phyloP scores from a whole-genome alignment of 352 stramenopile species.

The Plasmopara halstedii region DNA sequence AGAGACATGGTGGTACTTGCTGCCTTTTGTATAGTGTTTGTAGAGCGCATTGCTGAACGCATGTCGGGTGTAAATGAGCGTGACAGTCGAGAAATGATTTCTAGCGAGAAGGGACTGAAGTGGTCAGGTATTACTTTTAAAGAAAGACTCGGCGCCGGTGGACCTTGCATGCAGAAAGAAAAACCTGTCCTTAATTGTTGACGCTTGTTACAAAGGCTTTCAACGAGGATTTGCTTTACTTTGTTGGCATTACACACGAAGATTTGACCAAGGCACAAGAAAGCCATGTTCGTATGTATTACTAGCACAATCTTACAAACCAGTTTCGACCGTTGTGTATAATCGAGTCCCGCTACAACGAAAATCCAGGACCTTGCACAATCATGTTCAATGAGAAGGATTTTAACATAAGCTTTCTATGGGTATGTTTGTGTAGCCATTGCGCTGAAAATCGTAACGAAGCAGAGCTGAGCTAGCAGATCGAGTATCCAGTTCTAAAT shows the following conservation, averaged over 20 bases:
- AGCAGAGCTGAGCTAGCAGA: too few relatives aligned
- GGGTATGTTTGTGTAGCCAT: too few relatives aligned
- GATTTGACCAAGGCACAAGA: not conserved
- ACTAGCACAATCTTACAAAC: too few relatives aligned
- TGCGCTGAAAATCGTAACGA: too few relatives aligned
- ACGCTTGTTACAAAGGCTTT: not conserved
- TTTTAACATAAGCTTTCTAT: too few relatives aligned
- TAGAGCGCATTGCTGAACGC: constrained; percentile 6
- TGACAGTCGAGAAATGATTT: constrained; percentile 13
- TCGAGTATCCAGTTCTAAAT: too few relatives aligned
- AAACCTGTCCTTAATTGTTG: not conserved
- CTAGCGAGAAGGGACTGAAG: not conserved
- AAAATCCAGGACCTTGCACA: too few relatives aligned
- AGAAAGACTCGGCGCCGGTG: not conserved
- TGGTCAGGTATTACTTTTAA: not conserved
- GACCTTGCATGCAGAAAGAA: not conserved
- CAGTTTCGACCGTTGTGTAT: too few relatives aligned
- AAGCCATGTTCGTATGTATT: too few relatives aligned
- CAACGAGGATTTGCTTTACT: not conserved
- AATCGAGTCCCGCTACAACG: not conserved
- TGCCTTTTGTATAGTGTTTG: constrained; percentile 1
- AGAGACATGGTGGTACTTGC: constrained; percentile 21
- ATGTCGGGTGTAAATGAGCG: constrained; percentile 16
- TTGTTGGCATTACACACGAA: not conserved
- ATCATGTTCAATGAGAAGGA: too few relatives aligned